Conservation (phyloP, 1,139 yeast species). For the Hemisphaericaspora lyxosophila region DNA sequence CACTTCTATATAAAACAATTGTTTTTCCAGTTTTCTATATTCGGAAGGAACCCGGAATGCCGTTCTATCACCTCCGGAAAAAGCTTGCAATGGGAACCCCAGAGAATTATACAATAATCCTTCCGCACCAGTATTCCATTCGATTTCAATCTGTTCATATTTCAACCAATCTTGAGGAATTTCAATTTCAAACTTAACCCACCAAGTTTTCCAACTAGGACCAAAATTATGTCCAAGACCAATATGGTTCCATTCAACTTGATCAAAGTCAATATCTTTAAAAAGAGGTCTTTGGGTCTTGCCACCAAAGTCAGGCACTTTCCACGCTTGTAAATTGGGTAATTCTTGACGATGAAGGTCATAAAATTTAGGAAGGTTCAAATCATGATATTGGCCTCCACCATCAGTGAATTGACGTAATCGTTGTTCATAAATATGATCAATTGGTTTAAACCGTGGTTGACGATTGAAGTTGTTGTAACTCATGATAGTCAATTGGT, state of each 20-base stretch:
- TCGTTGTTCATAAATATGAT: conserved; percentile 72
- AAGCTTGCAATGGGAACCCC: conserved; percentile 77
- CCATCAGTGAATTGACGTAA: conserved; percentile 75
- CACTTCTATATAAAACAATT: conserved; percentile 74
- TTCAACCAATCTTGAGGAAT: conserved; percentile 63
- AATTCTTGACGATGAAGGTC: conserved; percentile 57
- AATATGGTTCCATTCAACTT: conserved; percentile 55
- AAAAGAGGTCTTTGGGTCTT: conserved; percentile 71
- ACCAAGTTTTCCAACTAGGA: conserved; percentile 95
- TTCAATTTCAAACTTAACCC: conserved; percentile 72
- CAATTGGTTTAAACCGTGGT: conserved; percentile 84
- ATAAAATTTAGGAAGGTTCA: conserved; percentile 83
- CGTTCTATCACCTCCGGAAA: conserved; percentile 83
- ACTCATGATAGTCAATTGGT: conserved; percentile 10
- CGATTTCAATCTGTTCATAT: conserved; percentile 56
- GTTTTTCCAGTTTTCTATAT: conserved; percentile 40
- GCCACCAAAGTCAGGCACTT: conserved; percentile 59
- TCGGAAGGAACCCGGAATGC: conserved; percentile 67
- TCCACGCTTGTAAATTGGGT: conserved; percentile 52
- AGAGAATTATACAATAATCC: conserved; percentile 70
- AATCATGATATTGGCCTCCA: conserved; percentile 66
- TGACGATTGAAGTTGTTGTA: conserved; percentile 47
- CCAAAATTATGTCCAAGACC: conserved; percentile 79
- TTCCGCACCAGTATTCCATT: conserved; percentile 88
- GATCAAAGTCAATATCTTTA: conserved; percentile 51